Evolutionary conservation across 2,329 filamentous ascomycete species (phyloP).

Genomic region (Penicillium sp.): DNA sequence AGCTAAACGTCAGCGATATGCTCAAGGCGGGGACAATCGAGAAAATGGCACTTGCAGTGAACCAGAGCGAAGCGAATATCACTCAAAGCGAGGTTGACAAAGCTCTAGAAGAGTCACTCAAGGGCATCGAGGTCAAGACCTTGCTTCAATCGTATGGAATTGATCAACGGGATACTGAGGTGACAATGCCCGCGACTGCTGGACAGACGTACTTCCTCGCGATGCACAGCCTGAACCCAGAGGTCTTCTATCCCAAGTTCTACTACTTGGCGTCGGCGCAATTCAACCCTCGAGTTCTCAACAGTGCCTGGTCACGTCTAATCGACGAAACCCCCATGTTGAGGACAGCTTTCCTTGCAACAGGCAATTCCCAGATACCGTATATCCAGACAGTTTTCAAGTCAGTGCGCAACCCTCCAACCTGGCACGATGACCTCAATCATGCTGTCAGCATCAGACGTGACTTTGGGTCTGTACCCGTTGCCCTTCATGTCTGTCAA

Average conservation of each 20-base stretch:
- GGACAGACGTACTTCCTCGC: constrained; percentile 82
- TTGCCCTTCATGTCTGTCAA: constrained; percentile 38
- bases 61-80: constrained; percentile 17
- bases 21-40: constrained; percentile 65
- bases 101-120: constrained; percentile 33
- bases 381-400: constrained; percentile 66
- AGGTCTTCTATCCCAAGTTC: constrained; percentile 75
- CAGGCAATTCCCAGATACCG: constrained; percentile 47
- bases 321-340: constrained; percentile 63
- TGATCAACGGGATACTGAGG: constrained; percentile 51
- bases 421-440: constrained; percentile 24
- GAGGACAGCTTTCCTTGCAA: constrained; percentile 66
- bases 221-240: constrained; percentile 63
- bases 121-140: constrained; percentile 39
- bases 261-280: constrained; percentile 55
- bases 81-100: constrained; percentile 19
- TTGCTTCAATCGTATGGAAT: constrained; percentile 50
- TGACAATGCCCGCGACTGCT: constrained; percentile 67
- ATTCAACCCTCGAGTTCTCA: constrained; percentile 46
- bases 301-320: constrained; percentile 63
- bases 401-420: constrained; percentile 36
- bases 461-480: constrained; percentile 25
- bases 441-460: constrained; percentile 10
- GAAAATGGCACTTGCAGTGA: constrained; percentile 57
- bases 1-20: constrained; percentile 70